Evolutionary conservation across 805 yeast species (phyloP).

Genomic region (Dipodascus geniculatus): DNA sequence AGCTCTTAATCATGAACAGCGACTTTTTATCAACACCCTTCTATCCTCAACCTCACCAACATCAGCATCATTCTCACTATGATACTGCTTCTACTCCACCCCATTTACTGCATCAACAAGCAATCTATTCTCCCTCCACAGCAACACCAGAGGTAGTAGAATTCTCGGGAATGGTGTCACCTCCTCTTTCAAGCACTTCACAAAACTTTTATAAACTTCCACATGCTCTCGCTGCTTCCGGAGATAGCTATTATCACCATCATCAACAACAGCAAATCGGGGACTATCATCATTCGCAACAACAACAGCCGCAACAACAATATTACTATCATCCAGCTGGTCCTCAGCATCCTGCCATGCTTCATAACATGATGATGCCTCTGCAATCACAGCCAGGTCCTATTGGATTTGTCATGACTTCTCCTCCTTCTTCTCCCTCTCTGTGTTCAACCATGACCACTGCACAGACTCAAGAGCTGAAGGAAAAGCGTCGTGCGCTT

Average conservation of each 20-base stretch:
- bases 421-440: conserved; percentile 2
- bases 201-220: background rate
- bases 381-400: background rate
- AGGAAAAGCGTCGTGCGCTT: background rate
- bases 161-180: background rate
- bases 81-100: background rate
- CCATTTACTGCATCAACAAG: background rate
- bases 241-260: background rate
- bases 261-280: background rate
- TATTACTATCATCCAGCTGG: background rate
- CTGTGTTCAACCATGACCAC: background rate
- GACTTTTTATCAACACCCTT: conserved; percentile 1
- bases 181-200: background rate
- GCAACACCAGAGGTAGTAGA: background rate
- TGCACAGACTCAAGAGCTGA: background rate
- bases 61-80: background rate
- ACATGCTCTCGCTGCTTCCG: background rate
- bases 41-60: background rate
- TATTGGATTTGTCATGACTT: background rate
- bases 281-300: background rate
- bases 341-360: background rate
- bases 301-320: background rate
- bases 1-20: background rate
- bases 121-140: background rate
- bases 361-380: background rate